phyloP scores from a whole-genome alignment of 2,329 filamentous ascomycete genomes.

The Stenocarpella maydis region DNA sequence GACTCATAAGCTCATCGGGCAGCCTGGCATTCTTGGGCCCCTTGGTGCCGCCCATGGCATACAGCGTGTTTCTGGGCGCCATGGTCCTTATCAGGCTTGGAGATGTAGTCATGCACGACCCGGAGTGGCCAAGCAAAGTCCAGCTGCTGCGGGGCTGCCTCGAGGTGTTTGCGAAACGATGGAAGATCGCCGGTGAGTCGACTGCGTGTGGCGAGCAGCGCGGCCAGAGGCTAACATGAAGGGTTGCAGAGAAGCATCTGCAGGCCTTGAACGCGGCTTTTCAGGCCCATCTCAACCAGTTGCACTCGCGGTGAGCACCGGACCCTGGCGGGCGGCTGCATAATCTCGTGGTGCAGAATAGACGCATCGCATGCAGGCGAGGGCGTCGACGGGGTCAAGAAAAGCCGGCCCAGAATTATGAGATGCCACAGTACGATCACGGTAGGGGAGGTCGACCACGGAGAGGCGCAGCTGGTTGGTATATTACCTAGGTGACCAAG shows the following conservation, averaged over 20 bases:
- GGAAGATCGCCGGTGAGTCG: constrained; percentile 42
- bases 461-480: background rate
- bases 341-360: background rate
- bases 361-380: background rate
- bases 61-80: constrained; percentile 41
- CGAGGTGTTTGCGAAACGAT: constrained; percentile 38
- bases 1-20: constrained; percentile 35
- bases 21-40: constrained; percentile 33
- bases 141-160: constrained; percentile 38
- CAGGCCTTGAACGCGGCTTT: constrained; percentile 33
- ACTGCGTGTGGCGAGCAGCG: background rate
- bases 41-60: constrained; percentile 39
- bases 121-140: constrained; percentile 40
- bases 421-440: background rate
- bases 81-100: constrained; percentile 41
- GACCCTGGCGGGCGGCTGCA: background rate
- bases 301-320: constrained; percentile 17
- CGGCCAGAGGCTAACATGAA: background rate
- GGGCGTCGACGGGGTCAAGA: background rate
- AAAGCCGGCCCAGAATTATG: background rate
- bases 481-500: too few relatives aligned
- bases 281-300: constrained; percentile 21
- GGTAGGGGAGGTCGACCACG: background rate
- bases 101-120: constrained; percentile 37
- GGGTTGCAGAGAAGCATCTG: constrained; percentile 28